Evolutionary conservation across 441 rosid genomes (phyloP).

Genomic region (Aquilaria agallochum): DNA sequence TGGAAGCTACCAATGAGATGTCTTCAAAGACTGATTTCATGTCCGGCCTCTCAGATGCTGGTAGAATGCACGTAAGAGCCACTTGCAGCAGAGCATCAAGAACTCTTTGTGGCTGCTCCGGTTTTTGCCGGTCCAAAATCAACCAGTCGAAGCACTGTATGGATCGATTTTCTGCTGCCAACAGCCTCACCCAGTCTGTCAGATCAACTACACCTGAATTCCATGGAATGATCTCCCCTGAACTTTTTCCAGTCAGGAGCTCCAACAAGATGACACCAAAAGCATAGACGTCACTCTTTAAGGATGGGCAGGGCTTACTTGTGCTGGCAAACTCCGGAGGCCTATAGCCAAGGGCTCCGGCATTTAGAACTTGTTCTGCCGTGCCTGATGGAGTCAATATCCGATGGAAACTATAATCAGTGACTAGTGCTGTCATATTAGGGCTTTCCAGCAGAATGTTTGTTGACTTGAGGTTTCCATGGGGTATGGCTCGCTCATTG

Average conservation of each 20-base stretch:
- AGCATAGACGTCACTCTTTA: slow-evolving; percentile 72
- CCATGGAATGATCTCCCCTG: slow-evolving; percentile 49
- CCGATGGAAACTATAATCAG: slow-evolving; percentile 71
- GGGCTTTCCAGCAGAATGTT: slow-evolving; percentile 49
- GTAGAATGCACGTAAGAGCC: slow-evolving; percentile 64
- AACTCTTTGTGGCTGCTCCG: slow-evolving; percentile 25
- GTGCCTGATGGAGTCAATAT: slow-evolving; percentile 63
- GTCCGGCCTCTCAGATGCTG: slow-evolving; percentile 84
- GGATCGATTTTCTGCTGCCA: slow-evolving; percentile 39
- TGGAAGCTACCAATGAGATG: slow-evolving; percentile 28
- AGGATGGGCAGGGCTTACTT: slow-evolving; percentile 57
- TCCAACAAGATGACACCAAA: slow-evolving; percentile 62
- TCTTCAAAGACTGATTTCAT: slow-evolving; percentile 65
- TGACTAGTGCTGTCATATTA: slow-evolving; percentile 36
- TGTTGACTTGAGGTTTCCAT: slow-evolving; percentile 74
- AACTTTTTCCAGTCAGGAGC: slow-evolving; percentile 52
- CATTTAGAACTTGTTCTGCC: slow-evolving; percentile 64
- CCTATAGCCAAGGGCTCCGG: slow-evolving; percentile 65
- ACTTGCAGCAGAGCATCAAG: slow-evolving; percentile 54
- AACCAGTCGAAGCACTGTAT: slow-evolving; percentile 48
- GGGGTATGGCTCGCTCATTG: slow-evolving; percentile 64
- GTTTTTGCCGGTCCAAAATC: slow-evolving; percentile 25
- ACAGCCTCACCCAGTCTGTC: slow-evolving; percentile 57
- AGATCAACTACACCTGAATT: slow-evolving; percentile 56
- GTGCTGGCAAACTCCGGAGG: slow-evolving; percentile 79